Evolutionary conservation across 345 rosid genomes (phyloP), one percentile per base, ranked within the genome.

Genomic region (Eucalyptus pumila): DNA sequence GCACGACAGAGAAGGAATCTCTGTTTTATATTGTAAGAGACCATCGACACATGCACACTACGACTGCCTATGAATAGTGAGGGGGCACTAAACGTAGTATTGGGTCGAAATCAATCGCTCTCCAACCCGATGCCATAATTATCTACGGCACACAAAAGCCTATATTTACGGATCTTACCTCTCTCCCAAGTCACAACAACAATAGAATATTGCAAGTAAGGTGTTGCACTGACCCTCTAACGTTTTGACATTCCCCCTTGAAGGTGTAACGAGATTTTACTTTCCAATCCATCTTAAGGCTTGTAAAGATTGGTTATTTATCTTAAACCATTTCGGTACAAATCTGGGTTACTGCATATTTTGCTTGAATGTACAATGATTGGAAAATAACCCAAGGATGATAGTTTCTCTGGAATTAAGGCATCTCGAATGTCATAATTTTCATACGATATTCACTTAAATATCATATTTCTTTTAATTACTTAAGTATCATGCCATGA

Each of bases 401-500:
- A 76, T 1, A 23, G 6, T 37, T 34, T 34, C 7, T 34, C 2
- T 9, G 44, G 44, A 37, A 34, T 34, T 12, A 40, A 76, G 83
- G 40, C 14, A 40, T 6, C 6, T 11, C 9, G 6, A 76, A 44
- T 40, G 8, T 11, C 14, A 24, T 76, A 76, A 40, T 23, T 76
- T 76, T 76, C 6, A 0, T 40, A 7, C 0, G 2, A 1, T 0
- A 9, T 13, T 21, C 5, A 40, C 11, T 65, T n/a, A 32, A n/a
- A 15, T 8, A 14, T n/a, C 21, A 65, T 65, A 65, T 60, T 27
- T 65, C 34, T 65, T 65, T 15, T 65, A n/a, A 14, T n/a, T 5
- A 14, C 30, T 21, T 21, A 14, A 37, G 30, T 76, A 15, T 11
- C 47, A 6, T 40, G 24, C 4, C 47, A 21, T 40, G 24, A 40